phyloP scores from a whole-genome alignment of 1,139 yeast genomes.

The Pneumocystis sp. region DNA sequence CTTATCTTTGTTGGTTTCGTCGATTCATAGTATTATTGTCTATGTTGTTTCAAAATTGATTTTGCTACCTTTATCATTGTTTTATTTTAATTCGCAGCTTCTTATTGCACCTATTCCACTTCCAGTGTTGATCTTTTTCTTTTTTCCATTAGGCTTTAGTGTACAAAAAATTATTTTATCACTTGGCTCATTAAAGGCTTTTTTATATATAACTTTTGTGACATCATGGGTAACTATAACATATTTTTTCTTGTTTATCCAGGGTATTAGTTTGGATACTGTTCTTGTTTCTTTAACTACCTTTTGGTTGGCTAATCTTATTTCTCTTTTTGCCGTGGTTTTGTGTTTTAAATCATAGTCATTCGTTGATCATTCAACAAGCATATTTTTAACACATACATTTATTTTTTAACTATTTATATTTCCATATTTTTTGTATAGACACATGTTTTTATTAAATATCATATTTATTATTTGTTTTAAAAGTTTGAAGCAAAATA shows the following conservation, averaged over 20 bases:
- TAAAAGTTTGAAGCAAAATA: background rate
- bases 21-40: constrained; percentile 3
- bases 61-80: constrained; percentile 3
- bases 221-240: background rate
- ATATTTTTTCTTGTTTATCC: background rate
- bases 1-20: constrained; percentile 2
- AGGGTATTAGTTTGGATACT: background rate
- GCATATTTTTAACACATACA: background rate
- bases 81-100: constrained; percentile 4
- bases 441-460: background rate
- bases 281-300: background rate
- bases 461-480: background rate
- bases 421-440: no score
- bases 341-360: background rate
- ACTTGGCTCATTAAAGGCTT: constrained; percentile 1
- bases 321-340: background rate
- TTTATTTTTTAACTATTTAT: no score
- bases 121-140: constrained; percentile 3
- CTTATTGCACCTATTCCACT: constrained; percentile 5
- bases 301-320: background rate
- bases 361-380: background rate
- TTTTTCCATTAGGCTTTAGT: constrained; percentile 5
- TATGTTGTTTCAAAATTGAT: constrained; percentile 5
- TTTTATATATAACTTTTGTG: background rate
- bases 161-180: constrained; percentile 5